Conservation (phyloP, 2,329 filamentous ascomycete species). For the Diaporthe capsici region DNA sequence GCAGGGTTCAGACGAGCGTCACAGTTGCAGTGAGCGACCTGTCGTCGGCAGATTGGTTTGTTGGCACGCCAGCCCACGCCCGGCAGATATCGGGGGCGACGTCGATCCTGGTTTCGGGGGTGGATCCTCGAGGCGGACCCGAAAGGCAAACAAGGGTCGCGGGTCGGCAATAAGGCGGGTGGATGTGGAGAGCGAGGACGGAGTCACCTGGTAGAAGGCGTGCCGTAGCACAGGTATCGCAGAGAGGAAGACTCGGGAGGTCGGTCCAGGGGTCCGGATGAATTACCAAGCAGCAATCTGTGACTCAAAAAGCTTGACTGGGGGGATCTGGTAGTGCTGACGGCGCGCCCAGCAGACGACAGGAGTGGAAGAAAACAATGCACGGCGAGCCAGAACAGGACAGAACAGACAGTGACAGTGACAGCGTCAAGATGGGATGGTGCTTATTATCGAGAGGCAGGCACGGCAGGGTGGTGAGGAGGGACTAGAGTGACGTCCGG, state of each 20-base stretch:
- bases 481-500: neutral
- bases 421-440: neutral
- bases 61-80: conserved; percentile 2
- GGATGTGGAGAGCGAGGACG: conserved; percentile 8
- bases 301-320: conserved; percentile 12
- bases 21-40: conserved; percentile 20
- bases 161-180: conserved; percentile 26
- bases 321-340: neutral
- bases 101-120: conserved; percentile 30
- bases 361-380: neutral
- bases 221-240: neutral
- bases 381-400: neutral
- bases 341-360: neutral
- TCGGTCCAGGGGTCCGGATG: conserved; percentile 1
- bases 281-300: conserved; percentile 18
- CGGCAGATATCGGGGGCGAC: conserved; percentile 25
- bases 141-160: conserved; percentile 22
- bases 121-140: conserved; percentile 21
- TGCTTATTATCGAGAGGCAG: conserved; percentile 15
- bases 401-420: neutral
- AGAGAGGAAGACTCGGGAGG: neutral
- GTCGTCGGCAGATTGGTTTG: conserved; percentile 18
- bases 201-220: neutral
- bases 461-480: neutral
- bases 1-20: conserved; percentile 16